phyloP scores from a whole-genome alignment of 2,329 filamentous ascomycete genomes.

The Colletotrichum sidae region DNA sequence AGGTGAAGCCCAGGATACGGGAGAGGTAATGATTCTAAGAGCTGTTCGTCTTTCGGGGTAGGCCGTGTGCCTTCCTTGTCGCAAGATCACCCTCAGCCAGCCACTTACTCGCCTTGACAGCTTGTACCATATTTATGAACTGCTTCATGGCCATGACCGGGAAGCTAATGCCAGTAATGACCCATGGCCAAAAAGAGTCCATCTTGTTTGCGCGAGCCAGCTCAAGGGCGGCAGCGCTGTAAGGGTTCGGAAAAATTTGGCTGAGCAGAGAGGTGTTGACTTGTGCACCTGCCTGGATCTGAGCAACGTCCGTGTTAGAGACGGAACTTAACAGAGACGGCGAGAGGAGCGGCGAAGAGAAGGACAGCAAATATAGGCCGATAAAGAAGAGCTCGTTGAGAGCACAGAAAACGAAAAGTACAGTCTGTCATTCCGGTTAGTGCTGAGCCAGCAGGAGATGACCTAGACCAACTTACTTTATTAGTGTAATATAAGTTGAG shows the following conservation, averaged over 20 bases:
- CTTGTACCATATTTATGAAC: constrained; percentile 91
- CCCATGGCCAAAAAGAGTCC: constrained; percentile 75
- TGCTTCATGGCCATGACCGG: constrained; percentile 95
- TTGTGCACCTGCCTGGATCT: constrained; percentile 74
- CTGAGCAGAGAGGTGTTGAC: constrained; percentile 76
- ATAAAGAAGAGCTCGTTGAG: constrained; percentile 99
- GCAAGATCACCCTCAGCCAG: constrained; percentile 90
- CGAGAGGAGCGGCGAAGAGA: constrained; percentile 89
- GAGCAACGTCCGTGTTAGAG: constrained; percentile 61
- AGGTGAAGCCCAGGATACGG: no score
- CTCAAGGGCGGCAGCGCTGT: constrained; percentile 92
- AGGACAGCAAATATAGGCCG: constrained; percentile 95
- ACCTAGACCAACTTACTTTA: constrained; percentile 68
- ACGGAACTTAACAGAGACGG: constrained; percentile 81
- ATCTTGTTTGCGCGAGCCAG: constrained; percentile 95
- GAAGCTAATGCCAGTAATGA: constrained; percentile 82
- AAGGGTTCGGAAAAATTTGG: constrained; percentile 86
- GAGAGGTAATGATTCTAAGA: not conserved
- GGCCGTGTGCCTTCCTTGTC: constrained; percentile 65
- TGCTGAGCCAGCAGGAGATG: constrained; percentile 32
- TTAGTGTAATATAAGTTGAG: constrained; percentile 98
- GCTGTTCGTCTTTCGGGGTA: constrained; percentile 56
- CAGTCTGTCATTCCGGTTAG: constrained; percentile 67
- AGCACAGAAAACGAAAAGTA: constrained; percentile 90
- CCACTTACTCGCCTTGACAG: constrained; percentile 92